Evolutionary conservation across 2,329 filamentous ascomycete genomes (phyloP).

Genomic region (Geosmithia flava): DNA sequence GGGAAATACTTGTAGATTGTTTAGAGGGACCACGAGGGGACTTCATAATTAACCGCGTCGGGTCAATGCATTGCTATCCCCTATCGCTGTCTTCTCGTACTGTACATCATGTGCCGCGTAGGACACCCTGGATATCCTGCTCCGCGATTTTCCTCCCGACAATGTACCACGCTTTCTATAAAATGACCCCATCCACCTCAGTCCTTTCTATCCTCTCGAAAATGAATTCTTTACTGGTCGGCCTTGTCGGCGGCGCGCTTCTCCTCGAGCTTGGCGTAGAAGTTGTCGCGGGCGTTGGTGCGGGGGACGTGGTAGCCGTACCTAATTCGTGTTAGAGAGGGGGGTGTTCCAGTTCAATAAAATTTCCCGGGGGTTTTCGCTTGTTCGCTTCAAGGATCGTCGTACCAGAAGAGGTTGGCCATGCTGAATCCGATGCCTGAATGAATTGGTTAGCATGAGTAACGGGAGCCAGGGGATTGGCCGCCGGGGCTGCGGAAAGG

Average conservation of each 20-base stretch:
- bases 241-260: conserved; percentile 31
- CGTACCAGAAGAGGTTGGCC: conserved; percentile 47
- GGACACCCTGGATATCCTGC: neutral
- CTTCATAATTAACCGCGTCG: neutral
- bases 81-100: neutral
- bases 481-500: neutral
- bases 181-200: neutral
- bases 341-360: neutral
- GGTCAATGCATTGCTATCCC: neutral
- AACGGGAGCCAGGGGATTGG: neutral
- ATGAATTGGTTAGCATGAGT: neutral
- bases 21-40: neutral
- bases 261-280: conserved; percentile 46
- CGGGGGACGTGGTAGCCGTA: conserved; percentile 52
- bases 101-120: conserved; percentile 3
- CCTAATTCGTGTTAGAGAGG: conserved; percentile 22
- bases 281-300: conserved; percentile 43
- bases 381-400: neutral
- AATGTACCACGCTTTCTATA: neutral
- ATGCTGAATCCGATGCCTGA: conserved; percentile 42
- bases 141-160: neutral
- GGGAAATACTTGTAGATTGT: neutral
- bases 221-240: conserved; percentile 9
- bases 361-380: neutral
- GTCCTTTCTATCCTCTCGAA: neutral